Base-by-base conservation (phyloP, 352 stramenopile species). In the Phytophthora aleatoria region DNA sequence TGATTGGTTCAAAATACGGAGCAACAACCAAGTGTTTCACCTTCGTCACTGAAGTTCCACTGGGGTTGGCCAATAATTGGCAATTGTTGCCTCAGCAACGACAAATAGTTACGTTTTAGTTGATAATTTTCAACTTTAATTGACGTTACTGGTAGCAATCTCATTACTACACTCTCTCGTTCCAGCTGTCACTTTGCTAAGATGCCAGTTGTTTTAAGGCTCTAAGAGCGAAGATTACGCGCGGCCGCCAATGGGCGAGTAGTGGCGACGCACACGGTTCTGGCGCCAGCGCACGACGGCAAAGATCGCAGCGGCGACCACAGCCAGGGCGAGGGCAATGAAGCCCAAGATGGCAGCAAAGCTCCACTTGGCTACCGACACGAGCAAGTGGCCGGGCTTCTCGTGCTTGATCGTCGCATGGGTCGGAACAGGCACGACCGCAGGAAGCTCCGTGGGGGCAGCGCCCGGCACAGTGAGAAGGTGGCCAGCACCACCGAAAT, bases 401-500 rank as follows among this genome's bases (percentile, higher is more conserved):
- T 57, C 43, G 20, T 38, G 5, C 65, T 68, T 69, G 26, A 56
- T 13, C 47, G 54, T 64, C 30, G 41, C 49, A 3, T 51, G 44
- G 12, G 36, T 60, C 35, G 48, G 10, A n/a, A 16, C 15, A 6
- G 58, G 53, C 38, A 53, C 42, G 31, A 6, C 56, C 8, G n/a
- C 5, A 50, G 68, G 57, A 3, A 69, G 41, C 6, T 66, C 3
- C 7, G 63, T 69, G 2, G 68, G 55, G 15, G 69, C 59, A 47
- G 59, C 31, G 5, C 47, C 48, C 3, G 69, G 60, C n/a, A 74
- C 50, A 12, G 26, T 65, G 5, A 91, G 44, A 55, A 93, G 50
- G 63, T 93, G 85, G 4, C 62, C 85, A 16, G 82, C 79, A 26
- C 82, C 85, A 50, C 85, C 82, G 54, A 93, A 93, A 79, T 93